Base-by-base conservation (phyloP, 495 filamentous ascomycete genomes). In the Daldinia concentrica region DNA sequence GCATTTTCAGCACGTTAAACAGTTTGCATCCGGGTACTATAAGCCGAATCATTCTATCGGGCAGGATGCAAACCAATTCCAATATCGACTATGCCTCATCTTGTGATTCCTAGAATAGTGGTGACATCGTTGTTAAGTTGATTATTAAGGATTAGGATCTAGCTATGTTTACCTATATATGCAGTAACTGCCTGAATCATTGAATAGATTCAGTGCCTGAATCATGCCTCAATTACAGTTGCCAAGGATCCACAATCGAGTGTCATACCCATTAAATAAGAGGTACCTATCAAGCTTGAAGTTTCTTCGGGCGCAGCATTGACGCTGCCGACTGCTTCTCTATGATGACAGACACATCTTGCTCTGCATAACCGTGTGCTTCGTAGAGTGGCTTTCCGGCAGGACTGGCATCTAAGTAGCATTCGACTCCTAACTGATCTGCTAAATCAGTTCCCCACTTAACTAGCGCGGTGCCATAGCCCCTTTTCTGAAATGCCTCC, bases 361-460 rank as follows among this genome's bases (percentile, higher is more conserved):
- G 56, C 37, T 9, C 51, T 11, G 30, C 15, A 29, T 69, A 73
- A 3, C 66, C 71, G 58, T 65, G 45, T 15, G 32, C 56, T 36
- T 69, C 62, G 19, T 73, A 73, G 3, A 73, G 61, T 17, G 61
- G 54, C 14, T 9, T 73, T 37, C 71, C 66, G 1, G 36, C 32
- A 32, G 58, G 45, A 61, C 71, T 73, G 12, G 66, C 71, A 34
- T 70, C 71, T 2, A 73, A 15, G 24, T 58, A 66, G 22, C 62
- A 70, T 41, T 74, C 67, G 6, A 71, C n/a, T 24, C 78, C 77
- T 27, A 80, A 62, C 22, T 57, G n/a, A 68, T 85, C 82, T 0
- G 82, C 82, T 36, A 77, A 60, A 27, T 81, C 74, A 39, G 76
- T 80, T 0, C 80, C 81, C 79, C 81, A 84, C 34, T 73, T 63